Evolutionary conservation across 768 basidiomycete species (phyloP), one percentile per base, ranked within the genome.

Genomic region (Tubosaeta sp.): DNA sequence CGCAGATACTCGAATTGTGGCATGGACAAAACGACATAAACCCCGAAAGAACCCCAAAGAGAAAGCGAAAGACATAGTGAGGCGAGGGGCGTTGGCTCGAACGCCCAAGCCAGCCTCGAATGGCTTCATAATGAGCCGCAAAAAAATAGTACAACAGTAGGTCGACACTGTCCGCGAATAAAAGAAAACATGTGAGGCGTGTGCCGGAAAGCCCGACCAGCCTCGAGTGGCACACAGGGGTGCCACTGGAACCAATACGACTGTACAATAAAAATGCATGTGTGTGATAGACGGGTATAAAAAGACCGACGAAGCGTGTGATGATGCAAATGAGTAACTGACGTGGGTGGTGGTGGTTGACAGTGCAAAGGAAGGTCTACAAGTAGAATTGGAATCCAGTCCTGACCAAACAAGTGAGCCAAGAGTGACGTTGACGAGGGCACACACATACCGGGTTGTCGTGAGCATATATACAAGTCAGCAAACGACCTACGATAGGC

Each of bases 301-400:
- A 46, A 29, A 46, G 48, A 32, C 25, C 29, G 42, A 45, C 4
- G 35, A 52, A 46, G 56, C 25, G 48, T 61, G 64, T 51, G 27
- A 56, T 51, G 32, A 59, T 59, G 55, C 46, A 27, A 50, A 31
- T 54, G 48, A 50, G 17, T 29, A 47, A 44, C 51, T 50, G 63
- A 56, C 39, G 45, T 48, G 49, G 45, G 41, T 52, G 52, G 41
- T 52, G 52, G 22, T 53, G 50, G 26, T 19, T 50, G 55, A 45
- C 50, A 33, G 42, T 42, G 38, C n/a, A n/a, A 66, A 61, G 27
- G 56, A 66, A 55, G 14, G 61, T 58, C 48, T 29, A 58, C 41
- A 39, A 4, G 19, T 55, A 57, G 6, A 50, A 43, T 42, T 14
- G 44, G 64, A 51, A 59, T 14, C 64, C 57, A 57, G 64, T 66